Evolutionary conservation across 106 monocot species (phyloP).

Genomic region (Narthecium ossifragum): DNA sequence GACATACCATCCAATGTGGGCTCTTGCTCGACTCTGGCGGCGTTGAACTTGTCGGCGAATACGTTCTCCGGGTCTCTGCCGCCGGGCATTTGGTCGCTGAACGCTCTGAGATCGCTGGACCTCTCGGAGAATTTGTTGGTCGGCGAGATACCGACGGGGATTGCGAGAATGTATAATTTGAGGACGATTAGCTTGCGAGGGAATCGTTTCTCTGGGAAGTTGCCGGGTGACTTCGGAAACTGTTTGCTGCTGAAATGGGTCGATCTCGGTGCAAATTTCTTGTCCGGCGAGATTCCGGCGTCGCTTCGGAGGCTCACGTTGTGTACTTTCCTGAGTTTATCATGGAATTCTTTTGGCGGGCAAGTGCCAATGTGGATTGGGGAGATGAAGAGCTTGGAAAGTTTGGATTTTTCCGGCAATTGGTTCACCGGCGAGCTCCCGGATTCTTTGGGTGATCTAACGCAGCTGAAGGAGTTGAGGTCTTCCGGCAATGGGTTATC

Average conservation of each 20-base stretch:
- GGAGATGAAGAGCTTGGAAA: conserved; percentile 35
- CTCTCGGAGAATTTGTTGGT: conserved; percentile 46
- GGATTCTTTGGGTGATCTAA: conserved; percentile 35
- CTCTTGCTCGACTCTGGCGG: conserved; percentile 56
- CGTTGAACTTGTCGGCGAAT: conserved; percentile 57
- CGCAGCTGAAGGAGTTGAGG: conserved; percentile 29
- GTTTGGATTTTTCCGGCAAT: conserved; percentile 66
- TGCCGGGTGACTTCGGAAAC: conserved; percentile 54
- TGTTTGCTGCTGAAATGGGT: conserved; percentile 41
- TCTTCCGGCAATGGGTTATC: conserved; percentile 48
- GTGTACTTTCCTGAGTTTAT: conserved; percentile 31
- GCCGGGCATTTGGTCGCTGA: conserved; percentile 48
- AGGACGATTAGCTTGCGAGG: conserved; percentile 37
- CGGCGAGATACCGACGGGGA: conserved; percentile 55
- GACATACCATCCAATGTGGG: conserved; percentile 43
- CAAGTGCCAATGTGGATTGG: conserved; percentile 67
- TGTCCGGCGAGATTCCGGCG: conserved; percentile 47
- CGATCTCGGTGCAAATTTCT: conserved; percentile 42
- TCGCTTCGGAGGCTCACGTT: conserved; percentile 49
- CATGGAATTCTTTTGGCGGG: conserved; percentile 49
- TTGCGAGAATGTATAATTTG: conserved; percentile 45
- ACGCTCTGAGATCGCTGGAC: conserved; percentile 49
- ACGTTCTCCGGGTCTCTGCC: conserved; percentile 51
- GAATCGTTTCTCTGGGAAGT: conserved; percentile 46
- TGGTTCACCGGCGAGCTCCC: conserved; percentile 50